Percentiles rank a stretch among this genome's conserved stretches.
Evolutionary conservation across 495 filamentous ascomycete genomes (phyloP).

Genomic region (Astrothelium macrocarpum): DNA sequence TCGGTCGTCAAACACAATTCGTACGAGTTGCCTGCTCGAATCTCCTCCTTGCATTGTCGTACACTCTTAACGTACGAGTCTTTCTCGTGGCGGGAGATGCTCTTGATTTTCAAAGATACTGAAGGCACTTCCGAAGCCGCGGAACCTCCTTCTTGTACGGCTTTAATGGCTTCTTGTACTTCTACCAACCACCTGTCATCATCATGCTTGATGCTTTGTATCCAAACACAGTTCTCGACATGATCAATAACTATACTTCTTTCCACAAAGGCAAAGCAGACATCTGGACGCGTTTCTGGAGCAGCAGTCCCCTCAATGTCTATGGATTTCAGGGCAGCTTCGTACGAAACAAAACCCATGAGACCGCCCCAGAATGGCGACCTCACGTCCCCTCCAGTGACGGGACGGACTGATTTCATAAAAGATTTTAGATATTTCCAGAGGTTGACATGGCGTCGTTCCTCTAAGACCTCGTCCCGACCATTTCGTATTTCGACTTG

Average conservation of each 20-base stretch:
- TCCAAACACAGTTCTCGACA: conserved; percentile 43
- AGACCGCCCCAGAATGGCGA: conserved; percentile 80
- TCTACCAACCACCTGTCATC: conserved; percentile 33
- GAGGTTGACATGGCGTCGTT: conserved; percentile 24
- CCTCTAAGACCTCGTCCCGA: conserved; percentile 18
- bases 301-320: conserved; percentile 28
- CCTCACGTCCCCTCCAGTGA: conserved; percentile 33
- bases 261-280: conserved; percentile 67
- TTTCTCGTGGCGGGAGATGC: conserved; percentile 6
- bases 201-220: conserved; percentile 49
- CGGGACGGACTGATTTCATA: conserved; percentile 41
- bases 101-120: background rate
- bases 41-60: conserved; percentile 55
- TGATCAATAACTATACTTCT: conserved; percentile 78
- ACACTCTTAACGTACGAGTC: conserved; percentile 54
- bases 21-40: conserved; percentile 77
- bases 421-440: conserved; percentile 50
- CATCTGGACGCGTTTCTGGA: conserved; percentile 49
- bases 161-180: conserved; percentile 11
- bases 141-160: conserved; percentile 14
- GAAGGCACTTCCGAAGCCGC: background rate
- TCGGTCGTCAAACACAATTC: conserved; percentile 83
- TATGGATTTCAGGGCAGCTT: conserved; percentile 65
- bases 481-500: conserved; percentile 21
- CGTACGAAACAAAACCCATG: conserved; percentile 84